phyloP scores from a whole-genome alignment of 1,139 yeast genomes.

The Meyerozyma athensensis region DNA sequence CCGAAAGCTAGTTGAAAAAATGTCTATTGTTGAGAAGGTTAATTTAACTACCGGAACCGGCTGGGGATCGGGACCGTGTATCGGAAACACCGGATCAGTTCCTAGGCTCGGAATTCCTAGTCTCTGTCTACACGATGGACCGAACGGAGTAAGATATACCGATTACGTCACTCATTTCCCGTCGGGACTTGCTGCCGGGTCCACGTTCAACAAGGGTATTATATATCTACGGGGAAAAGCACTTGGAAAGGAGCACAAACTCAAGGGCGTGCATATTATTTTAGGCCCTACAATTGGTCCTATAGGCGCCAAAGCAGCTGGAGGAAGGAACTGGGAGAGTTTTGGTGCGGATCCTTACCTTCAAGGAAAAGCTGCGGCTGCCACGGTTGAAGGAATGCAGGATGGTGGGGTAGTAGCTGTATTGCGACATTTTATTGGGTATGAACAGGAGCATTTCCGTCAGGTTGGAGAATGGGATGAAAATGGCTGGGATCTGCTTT shows the following conservation, averaged over 20 bases:
- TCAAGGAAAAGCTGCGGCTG: slow-evolving; percentile 53
- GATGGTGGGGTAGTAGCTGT: slow-evolving; percentile 54
- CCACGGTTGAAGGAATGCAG: slow-evolving; percentile 54
- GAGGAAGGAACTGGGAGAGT: slow-evolving; percentile 66
- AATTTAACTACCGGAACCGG: slow-evolving; percentile 66
- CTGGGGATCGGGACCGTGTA: slow-evolving; percentile 60
- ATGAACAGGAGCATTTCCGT: slow-evolving; percentile 65
- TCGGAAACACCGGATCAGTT: slow-evolving; percentile 59
- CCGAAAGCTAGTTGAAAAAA: slow-evolving; percentile 44
- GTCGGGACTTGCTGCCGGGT: slow-evolving; percentile 54
- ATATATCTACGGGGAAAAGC: slow-evolving; percentile 53
- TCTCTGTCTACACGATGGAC: slow-evolving; percentile 64
- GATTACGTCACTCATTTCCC: slow-evolving; percentile 57
- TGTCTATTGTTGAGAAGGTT: slow-evolving; percentile 56
- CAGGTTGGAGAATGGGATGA: slow-evolving; percentile 53
- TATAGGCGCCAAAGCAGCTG: slow-evolving; percentile 58
- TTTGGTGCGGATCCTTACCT: slow-evolving; percentile 63
- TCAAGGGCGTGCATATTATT: slow-evolving; percentile 56
- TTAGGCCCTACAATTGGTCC: slow-evolving; percentile 65
- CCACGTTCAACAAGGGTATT: slow-evolving; percentile 53
- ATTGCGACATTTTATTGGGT: slow-evolving; percentile 52
- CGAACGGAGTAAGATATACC: slow-evolving; percentile 56
- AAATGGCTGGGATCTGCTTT: slow-evolving; percentile 39
- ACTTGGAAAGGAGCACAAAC: slow-evolving; percentile 50
- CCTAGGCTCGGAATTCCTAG: slow-evolving; percentile 53